Conservation (phyloP, 148 eudicot species). For the Hydrangea macrophylla region DNA sequence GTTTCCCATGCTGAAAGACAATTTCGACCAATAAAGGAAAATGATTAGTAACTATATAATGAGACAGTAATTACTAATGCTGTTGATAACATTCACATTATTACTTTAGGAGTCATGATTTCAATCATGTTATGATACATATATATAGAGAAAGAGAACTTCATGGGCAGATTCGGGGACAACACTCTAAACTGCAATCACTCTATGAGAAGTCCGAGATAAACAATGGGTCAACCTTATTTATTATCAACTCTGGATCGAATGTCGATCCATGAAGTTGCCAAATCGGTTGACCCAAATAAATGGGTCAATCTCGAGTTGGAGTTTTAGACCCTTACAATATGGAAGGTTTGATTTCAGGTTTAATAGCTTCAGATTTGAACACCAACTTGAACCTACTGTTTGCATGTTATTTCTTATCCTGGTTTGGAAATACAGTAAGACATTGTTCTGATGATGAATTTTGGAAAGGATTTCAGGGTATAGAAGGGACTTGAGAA, state of each 20-base stretch:
- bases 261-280: neutral
- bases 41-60: conserved; percentile 5
- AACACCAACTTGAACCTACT: neutral
- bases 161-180: neutral
- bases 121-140: neutral
- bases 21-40: neutral
- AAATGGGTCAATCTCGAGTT: neutral
- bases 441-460: neutral
- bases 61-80: neutral
- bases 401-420: neutral
- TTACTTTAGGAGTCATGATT: neutral
- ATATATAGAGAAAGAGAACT: neutral
- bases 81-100: neutral
- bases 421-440: neutral
- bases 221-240: neutral
- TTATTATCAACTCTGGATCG: neutral
- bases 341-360: neutral
- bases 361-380: neutral
- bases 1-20: conserved; percentile 66
- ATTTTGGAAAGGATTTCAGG: neutral
- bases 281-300: neutral
- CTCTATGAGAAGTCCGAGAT: neutral
- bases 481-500: neutral
- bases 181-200: neutral
- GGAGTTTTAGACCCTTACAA: no score